A percentile compares a stretch with the other conserved stretches of the same genome.
phyloP scores from a whole-genome alignment of 768 basidiomycete genomes.

The Kwoniella dendrophila region DNA sequence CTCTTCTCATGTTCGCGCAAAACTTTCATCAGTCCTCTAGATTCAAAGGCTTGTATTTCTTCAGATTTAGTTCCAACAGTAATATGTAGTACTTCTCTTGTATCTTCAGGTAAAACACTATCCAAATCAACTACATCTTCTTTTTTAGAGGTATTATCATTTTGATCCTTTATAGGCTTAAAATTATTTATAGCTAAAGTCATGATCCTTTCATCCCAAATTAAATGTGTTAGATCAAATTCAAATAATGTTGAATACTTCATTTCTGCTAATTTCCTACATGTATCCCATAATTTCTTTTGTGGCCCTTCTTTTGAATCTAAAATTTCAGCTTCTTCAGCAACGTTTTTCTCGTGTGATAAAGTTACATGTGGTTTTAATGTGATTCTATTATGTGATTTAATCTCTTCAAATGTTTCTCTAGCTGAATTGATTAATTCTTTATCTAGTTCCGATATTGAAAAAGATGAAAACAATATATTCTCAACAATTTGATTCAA shows the following conservation, averaged over 20 bases:
- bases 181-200: constrained; percentile 72
- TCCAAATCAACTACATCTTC: constrained; percentile 43
- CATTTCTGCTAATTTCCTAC: constrained; percentile 58
- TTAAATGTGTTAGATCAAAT: constrained; percentile 64
- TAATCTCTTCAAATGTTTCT: constrained; percentile 62
- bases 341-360: constrained; percentile 66
- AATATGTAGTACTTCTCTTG: constrained; percentile 69
- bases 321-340: constrained; percentile 39
- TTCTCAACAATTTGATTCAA: constrained; percentile 61
- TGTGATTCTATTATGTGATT: constrained; percentile 60
- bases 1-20: constrained; percentile 25
- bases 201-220: constrained; percentile 82
- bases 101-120: constrained; percentile 60
- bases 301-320: constrained; percentile 27
- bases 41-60: constrained; percentile 69
- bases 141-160: constrained; percentile 50
- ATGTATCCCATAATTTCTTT: constrained; percentile 62
- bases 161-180: constrained; percentile 12
- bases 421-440: constrained; percentile 38
- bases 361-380: constrained; percentile 81
- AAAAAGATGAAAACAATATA: constrained; percentile 48
- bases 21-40: constrained; percentile 56
- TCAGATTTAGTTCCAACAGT: constrained; percentile 74
- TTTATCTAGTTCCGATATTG: too few species aligned
- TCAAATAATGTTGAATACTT: constrained; percentile 63